Percentiles rank a stretch among this genome's conserved stretches.
Conservation (phyloP, 2,329 filamentous ascomycete genomes). For the Cladosporium austrohemisphaericum region DNA sequence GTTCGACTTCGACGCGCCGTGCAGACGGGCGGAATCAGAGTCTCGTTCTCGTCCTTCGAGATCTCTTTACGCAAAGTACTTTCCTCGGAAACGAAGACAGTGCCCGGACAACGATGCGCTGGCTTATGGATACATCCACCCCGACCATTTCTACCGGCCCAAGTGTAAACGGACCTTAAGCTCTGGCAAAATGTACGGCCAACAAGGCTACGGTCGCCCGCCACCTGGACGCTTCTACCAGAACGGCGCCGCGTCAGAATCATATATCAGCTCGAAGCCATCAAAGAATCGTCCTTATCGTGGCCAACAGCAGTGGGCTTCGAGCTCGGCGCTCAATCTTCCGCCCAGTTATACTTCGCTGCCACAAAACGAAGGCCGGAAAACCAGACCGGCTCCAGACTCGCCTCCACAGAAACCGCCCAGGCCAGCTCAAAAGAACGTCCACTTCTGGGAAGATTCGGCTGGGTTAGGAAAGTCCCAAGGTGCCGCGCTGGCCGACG, state of each 20-base stretch:
- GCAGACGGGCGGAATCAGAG: neutral
- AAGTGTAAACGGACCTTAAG: conserved; percentile 4
- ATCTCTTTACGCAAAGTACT: conserved; percentile 4
- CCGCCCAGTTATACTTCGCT: neutral
- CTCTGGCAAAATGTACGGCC: conserved; percentile 3
- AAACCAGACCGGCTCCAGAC: neutral
- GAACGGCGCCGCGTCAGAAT: conserved; percentile 4
- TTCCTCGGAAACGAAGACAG: conserved; percentile 8
- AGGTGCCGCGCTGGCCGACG: neutral
- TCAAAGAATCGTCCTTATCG: neutral
- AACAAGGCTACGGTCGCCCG: neutral
- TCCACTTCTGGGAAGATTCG: neutral
- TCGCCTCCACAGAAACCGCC: neutral
- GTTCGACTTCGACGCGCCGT: conserved; percentile 9
- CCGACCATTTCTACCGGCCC: neutral
- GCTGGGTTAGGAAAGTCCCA: no score
- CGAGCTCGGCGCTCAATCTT: neutral
- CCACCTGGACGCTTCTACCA: conserved; percentile 9
- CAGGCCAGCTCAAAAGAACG: neutral
- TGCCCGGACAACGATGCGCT: conserved; percentile 5
- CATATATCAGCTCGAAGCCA: neutral
- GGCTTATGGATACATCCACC: conserved; percentile 12
- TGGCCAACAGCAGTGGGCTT: neutral
- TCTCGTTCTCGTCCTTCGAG: conserved; percentile 5
- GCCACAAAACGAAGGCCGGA: neutral